A percentile compares a stretch with the other conserved stretches of the same genome.
phyloP scores from a whole-genome alignment of 495 filamentous ascomycete genomes.

The Penicillium pulvis region DNA sequence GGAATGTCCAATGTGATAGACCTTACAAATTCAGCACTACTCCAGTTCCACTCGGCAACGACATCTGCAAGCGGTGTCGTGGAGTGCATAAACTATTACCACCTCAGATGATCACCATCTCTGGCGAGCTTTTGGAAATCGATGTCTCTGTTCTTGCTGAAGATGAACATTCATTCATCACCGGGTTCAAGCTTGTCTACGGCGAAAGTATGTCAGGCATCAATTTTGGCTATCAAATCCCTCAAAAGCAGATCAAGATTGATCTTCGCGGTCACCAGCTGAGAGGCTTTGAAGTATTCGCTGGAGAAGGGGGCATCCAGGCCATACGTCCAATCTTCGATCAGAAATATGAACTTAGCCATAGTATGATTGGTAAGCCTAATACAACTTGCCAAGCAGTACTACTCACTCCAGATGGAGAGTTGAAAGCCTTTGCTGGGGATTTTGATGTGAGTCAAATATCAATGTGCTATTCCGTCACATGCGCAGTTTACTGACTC shows the following conservation, averaged over 20 bases:
- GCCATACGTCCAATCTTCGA: conserved; percentile 1
- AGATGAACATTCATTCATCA: conserved; percentile 3
- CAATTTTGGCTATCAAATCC: conserved; percentile 1
- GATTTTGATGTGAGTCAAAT: neutral
- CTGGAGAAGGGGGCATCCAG: neutral
- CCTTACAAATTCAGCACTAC: neutral
- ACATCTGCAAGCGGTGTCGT: neutral
- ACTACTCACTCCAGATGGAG: neutral
- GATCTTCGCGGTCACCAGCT: neutral
- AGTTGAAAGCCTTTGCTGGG: neutral
- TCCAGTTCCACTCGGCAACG: neutral
- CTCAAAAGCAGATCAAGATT: neutral
- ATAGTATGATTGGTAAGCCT: neutral
- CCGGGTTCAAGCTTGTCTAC: conserved; percentile 1
- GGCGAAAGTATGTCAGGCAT: neutral
- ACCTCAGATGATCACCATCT: neutral
- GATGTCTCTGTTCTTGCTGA: conserved; percentile 1
- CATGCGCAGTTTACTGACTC: neutral
- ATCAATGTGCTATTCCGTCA: neutral
- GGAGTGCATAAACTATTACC: neutral
- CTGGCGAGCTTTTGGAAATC: neutral
- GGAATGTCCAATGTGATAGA: neutral
- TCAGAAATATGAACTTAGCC: neutral
- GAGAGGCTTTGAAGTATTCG: neutral
- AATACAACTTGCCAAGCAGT: neutral